Evolutionary conservation across 768 basidiomycete species (phyloP).

Genomic region (Serendipita sp.): DNA sequence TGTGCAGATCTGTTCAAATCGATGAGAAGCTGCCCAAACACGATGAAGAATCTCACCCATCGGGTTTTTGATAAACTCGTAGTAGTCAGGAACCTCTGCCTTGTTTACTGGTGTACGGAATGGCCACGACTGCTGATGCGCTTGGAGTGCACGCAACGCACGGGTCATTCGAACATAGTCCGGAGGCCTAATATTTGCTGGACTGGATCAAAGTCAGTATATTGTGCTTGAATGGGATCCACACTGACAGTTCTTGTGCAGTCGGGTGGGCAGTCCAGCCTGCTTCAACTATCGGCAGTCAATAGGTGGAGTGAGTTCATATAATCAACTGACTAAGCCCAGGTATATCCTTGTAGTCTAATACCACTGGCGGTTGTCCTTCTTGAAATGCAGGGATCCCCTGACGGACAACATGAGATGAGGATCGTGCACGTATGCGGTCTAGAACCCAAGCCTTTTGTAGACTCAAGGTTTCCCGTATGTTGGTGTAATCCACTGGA

Average conservation of each 20-base stretch:
- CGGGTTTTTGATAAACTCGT: conserved; percentile 73
- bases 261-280: conserved; percentile 85
- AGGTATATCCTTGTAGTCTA: conserved; percentile 70
- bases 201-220: not conserved
- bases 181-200: not conserved
- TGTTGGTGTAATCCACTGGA: conserved; percentile 68
- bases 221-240: not conserved
- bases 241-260: conserved; percentile 32
- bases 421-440: conserved; percentile 62
- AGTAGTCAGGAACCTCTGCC: conserved; percentile 76
- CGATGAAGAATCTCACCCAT: conserved; percentile 53
- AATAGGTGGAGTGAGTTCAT: not conserved
- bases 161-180: conserved; percentile 39
- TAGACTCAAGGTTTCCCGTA: conserved; percentile 50
- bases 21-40: not conserved
- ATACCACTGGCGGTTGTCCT: conserved; percentile 31
- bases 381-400: conserved; percentile 66
- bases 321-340: conserved; percentile 53
- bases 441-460: conserved; percentile 49
- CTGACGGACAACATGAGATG: conserved; percentile 69
- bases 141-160: conserved; percentile 61
- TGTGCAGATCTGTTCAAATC: conserved; percentile 49
- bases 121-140: conserved; percentile 72
- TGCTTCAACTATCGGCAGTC: conserved; percentile 48
- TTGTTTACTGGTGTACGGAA: conserved; percentile 68